phyloP scores from a whole-genome alignment of 108 stramenopile species.

The Pinguiococcus pyrenoidosus region DNA sequence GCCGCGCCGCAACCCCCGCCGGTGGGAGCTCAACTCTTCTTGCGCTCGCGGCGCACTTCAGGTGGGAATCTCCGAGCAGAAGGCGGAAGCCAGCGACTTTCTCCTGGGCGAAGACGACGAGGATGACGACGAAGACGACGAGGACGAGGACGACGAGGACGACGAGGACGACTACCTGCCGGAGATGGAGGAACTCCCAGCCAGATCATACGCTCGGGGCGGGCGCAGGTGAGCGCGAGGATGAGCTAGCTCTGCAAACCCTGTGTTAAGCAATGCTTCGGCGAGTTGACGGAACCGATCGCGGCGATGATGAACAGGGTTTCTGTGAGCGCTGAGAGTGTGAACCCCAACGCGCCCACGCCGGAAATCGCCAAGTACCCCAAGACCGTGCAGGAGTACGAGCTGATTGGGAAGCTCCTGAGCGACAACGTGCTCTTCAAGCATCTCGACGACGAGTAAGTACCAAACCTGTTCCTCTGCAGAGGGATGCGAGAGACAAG shows the following conservation, averaged over 20 bases:
- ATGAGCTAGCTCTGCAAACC: too few relatives aligned
- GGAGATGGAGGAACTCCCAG: too few relatives aligned
- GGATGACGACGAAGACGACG: too few relatives aligned
- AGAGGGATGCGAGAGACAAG: too few relatives aligned
- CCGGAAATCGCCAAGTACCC: not conserved
- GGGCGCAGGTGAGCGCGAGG: too few relatives aligned
- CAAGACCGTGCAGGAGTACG: constrained; percentile 38
- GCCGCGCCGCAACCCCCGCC: not conserved
- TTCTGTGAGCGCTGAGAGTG: constrained; percentile 37
- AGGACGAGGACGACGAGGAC: constrained; percentile 5
- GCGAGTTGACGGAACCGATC: too few relatives aligned
- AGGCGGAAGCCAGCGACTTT: not conserved
- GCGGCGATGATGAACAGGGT: constrained; percentile 37
- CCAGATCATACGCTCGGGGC: too few relatives aligned
- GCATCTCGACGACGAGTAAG: constrained; percentile 38
- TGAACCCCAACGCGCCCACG: constrained; percentile 23
- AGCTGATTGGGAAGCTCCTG: constrained; percentile 43
- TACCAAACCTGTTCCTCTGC: too few relatives aligned
- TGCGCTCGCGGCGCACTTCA: too few relatives aligned
- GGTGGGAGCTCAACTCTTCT: too few relatives aligned
- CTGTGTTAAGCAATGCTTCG: too few relatives aligned
- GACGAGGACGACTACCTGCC: not conserved
- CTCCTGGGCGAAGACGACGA: not conserved
- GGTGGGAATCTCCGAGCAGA: too few relatives aligned
- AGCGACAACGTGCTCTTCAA: constrained; percentile 45